Base-by-base conservation (phyloP, 176 grass and related monocot species). In the Luzula sylvatica region DNA sequence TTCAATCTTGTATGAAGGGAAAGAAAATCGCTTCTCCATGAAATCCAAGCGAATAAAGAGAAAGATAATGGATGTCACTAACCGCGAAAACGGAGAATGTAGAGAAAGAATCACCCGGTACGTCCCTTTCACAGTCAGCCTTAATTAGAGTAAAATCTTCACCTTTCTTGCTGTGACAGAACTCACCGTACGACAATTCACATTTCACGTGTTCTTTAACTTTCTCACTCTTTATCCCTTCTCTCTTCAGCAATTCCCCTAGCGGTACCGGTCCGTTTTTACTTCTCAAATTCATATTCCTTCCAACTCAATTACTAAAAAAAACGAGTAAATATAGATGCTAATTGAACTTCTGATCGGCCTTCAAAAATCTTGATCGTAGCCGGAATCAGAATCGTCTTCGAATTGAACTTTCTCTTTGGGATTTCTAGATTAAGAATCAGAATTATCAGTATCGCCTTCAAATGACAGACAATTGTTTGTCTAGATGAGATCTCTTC, bases 131-230 rank as follows among this genome's bases (percentile, higher is more conserved):
- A 70, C 74, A 75, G 26, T 16, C 52, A 9, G 38, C 65, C 82
- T 82, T 72, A 69, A 94, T 63, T 19, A 94, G 57, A 22, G 78
- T 79, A 40, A 75, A 56, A 70, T 94, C 87, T 75, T 87, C 87
- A 2, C 87, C 87, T 61, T 94, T 94, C 82, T 86, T n/a, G n/a
- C n/a, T n/a, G n/a, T n/a, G n/a, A n/a, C n/a, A n/a, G n/a, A n/a
- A n/a, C n/a, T n/a, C n/a, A 8, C 70, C 70, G 15, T 65, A 46
- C 38, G 65, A 35, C 47, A 73, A 26, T 27, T 65, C 58, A 9
- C 58, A 62, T 15, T 20, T 65, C 24, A 64, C 70, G 15, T 42
- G 43, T 11, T 65, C 38, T 60, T 40, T 60, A 43, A 60, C 12
- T 20, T 17, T 73, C 58, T 73, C 58, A 42, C 16, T 32, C 35